Base-by-base conservation (phyloP, 2,329 filamentous ascomycete genomes). In the Niveomyces coronatus region DNA sequence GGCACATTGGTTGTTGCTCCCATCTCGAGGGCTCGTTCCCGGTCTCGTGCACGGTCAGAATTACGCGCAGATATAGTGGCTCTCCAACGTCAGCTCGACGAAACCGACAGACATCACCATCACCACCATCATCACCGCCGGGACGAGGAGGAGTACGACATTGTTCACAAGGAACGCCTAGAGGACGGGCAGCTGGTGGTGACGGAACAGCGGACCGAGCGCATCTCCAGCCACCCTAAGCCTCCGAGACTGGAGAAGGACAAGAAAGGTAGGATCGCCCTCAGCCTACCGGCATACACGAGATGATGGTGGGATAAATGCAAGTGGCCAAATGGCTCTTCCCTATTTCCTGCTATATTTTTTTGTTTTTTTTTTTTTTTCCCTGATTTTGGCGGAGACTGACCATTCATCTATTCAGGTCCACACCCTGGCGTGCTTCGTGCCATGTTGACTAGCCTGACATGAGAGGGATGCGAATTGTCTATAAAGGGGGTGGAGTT, bases 261-360 rank as follows among this genome's bases (percentile, higher is more conserved):
- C 65, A 82, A 82, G 70, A 91, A 85, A 87, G 87, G 88, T 93
- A 91, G 81, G 83, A 79, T 91, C 77, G 76, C 79, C 69, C 79
- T 88, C 66, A 84, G 82, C 67, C 74, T 85, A 62, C 83, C 82
- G 54, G 77, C 79, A 65, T 72, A 77, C 62, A 74, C 67, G 17
- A 23, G 26, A 62, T 71, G 63, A 69, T 70, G 65, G 67, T 70
- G 63, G 58, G 68, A 58, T 50, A 29, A 19, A 30, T 5, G 18
- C 29, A 6, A 27, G 14, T 15, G 7, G 28, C 23, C 13, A 31
- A 20, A 26, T 15, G 13, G 11, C 14, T 20, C 18, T 35, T 26
- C 13, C 11, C 5, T 36, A 14, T 6, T 15, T 35, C 51, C 51
- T 50, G 47, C 47, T 44, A 34, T 47, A 37, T 37, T 37, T 32